These are phyloP conservation scores for Cryptosporidium muris DNA, from an alignment of 169 alveolate genomes.

Conservation along the genomic window DNA sequence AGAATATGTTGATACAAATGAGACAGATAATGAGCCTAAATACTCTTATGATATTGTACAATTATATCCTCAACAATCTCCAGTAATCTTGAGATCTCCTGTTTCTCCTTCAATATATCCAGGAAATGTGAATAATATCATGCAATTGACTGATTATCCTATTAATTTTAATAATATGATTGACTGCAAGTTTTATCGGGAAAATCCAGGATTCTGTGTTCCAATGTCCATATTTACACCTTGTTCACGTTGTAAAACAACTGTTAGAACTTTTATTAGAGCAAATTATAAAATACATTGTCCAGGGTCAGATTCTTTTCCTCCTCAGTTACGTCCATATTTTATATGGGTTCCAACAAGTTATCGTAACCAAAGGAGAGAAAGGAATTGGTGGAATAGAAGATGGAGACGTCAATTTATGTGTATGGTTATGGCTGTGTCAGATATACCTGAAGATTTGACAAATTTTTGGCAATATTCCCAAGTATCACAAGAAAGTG, in stretches of 20 bases:
- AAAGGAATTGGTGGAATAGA: background rate
- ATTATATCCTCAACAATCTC: background rate
- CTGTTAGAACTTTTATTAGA: slow-evolving; percentile 59
- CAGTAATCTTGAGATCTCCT: background rate
- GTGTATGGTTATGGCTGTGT: slow-evolving; percentile 69
- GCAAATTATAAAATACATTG: slow-evolving; percentile 56
- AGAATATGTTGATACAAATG: background rate
- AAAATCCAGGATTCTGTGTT: slow-evolving; percentile 70
- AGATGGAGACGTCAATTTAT: slow-evolving; percentile 71
- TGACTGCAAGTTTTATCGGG: slow-evolving; percentile 63
- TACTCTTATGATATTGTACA: background rate
- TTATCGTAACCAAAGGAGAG: slow-evolving; percentile 53
- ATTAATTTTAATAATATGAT: slow-evolving; percentile 54
- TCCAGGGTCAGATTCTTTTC: slow-evolving; percentile 66
- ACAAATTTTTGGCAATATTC: slow-evolving; percentile 48
- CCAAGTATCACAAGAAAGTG: slow-evolving; percentile 5
- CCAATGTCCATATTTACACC: slow-evolving; percentile 70
- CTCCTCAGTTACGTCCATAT: slow-evolving; percentile 52
- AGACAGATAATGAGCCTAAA: too few relatives aligned
- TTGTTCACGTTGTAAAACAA: slow-evolving; percentile 60
- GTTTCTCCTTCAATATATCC: background rate
- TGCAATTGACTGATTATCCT: slow-evolving; percentile 56
- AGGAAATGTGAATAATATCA: background rate
- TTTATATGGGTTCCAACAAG: slow-evolving; percentile 65
- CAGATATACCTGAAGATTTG: slow-evolving; percentile 22